Percentiles rank a stretch among this genome's conserved stretches.
Conservation (phyloP, 2,329 filamentous ascomycete species). For the Cryphonectria naterciae region DNA sequence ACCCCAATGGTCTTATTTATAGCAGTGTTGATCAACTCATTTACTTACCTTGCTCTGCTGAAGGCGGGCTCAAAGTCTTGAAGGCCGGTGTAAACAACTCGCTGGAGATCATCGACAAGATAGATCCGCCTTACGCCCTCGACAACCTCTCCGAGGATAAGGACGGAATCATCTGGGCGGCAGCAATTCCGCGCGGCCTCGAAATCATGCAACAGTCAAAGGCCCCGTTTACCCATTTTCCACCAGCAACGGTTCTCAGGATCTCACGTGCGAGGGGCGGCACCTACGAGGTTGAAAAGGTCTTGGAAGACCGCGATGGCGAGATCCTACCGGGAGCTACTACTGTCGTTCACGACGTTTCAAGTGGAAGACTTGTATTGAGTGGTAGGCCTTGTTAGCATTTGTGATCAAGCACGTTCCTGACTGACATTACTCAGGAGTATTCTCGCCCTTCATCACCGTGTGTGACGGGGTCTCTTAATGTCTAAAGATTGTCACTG, state of each 20-base stretch:
- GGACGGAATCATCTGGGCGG: conserved; percentile 14
- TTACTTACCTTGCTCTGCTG: conserved; percentile 13
- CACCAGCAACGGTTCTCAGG: conserved; percentile 15
- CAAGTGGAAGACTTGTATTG: conserved; percentile 6
- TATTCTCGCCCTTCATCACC: conserved; percentile 16
- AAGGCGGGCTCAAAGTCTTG: conserved; percentile 16
- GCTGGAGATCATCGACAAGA: conserved; percentile 8
- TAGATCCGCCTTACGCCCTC: conserved; percentile 4
- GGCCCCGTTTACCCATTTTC: neutral
- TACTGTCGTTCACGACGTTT: conserved; percentile 19
- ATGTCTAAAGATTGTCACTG: neutral
- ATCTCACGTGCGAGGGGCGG: conserved; percentile 1
- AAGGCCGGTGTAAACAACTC: conserved; percentile 4
- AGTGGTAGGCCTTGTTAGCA: conserved; percentile 5
- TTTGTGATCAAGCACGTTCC: neutral
- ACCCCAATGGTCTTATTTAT: conserved; percentile 16
- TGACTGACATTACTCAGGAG: neutral
- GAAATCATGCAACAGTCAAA: conserved; percentile 9
- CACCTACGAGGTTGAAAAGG: neutral
- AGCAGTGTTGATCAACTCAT: conserved; percentile 13
- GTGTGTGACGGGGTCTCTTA: conserved; percentile 9
- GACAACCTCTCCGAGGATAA: conserved; percentile 21
- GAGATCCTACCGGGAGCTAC: conserved; percentile 10
- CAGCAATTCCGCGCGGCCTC: conserved; percentile 9
- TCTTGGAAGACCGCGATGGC: conserved; percentile 14